Evolutionary conservation across 1,284 basidiomycete genomes (phyloP).

Genomic region (Papiliotrema fonsecae): DNA sequence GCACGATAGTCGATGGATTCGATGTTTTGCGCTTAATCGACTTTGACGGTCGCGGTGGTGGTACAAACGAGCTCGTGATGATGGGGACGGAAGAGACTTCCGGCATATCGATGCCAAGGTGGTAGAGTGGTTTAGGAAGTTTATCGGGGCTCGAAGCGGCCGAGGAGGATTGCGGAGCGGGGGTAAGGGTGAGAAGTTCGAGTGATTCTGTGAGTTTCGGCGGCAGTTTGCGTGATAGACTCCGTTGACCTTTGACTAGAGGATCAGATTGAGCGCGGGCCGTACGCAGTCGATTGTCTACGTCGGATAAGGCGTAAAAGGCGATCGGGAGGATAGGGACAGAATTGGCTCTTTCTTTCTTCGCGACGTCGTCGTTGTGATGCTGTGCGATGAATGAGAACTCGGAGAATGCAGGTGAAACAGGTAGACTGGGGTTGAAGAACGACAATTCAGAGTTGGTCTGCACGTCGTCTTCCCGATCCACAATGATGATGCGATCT

Average conservation of each 20-base stretch:
- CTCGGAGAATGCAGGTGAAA: too few species aligned
- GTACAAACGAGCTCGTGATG: not conserved
- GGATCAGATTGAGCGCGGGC: too few species aligned
- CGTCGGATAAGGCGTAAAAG: too few species aligned
- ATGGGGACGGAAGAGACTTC: not conserved
- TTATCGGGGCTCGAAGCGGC: not conserved
- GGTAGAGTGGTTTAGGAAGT: not conserved
- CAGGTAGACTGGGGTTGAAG: too few species aligned
- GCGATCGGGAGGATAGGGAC: too few species aligned
- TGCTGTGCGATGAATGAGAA: too few species aligned
- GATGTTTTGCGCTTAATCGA: not conserved
- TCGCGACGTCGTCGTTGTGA: too few species aligned
- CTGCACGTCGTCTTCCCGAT: too few species aligned
- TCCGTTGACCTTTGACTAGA: not conserved
- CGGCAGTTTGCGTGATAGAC: slow-evolving; percentile 3
- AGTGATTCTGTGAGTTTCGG: slow-evolving; percentile 2
- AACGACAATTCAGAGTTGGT: too few species aligned
- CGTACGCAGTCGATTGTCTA: too few species aligned
- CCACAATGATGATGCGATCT: too few species aligned
- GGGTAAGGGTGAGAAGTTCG: not conserved
- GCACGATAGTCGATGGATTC: not conserved
- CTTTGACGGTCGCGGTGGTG: not conserved
- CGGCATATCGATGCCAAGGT: not conserved
- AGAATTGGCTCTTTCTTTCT: too few species aligned
- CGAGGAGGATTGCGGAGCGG: not conserved